Percentiles rank a stretch among this genome's conserved stretches.
phyloP scores from a whole-genome alignment of 306 rosid genomes.

The Canavalia gladiata region DNA sequence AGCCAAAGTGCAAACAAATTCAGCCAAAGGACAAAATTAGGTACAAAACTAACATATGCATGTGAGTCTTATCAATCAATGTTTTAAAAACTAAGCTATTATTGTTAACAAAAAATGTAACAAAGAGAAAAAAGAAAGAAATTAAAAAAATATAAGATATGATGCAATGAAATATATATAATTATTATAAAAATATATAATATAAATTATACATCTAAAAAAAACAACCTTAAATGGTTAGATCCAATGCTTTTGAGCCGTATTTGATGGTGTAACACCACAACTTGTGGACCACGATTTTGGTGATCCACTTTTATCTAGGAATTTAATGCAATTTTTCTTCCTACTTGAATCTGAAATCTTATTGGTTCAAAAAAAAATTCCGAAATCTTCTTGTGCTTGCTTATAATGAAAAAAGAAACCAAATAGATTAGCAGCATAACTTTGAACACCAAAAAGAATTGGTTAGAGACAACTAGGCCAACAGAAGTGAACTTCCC shows the following conservation, averaged over 20 bases:
- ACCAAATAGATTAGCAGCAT: not conserved
- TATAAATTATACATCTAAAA: too few species aligned
- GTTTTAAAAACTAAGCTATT: not conserved
- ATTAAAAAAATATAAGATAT: too few species aligned
- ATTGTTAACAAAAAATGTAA: not conserved
- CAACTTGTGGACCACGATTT: constrained; percentile 25
- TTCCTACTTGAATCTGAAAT: constrained; percentile 14
- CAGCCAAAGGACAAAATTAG: not conserved
- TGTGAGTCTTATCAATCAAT: constrained; percentile 4
- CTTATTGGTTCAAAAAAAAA: not conserved
- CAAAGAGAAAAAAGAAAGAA: too few species aligned
- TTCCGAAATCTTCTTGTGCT: not conserved
- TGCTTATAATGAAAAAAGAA: constrained; percentile 5
- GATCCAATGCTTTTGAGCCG: not conserved
- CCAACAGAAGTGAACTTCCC: not conserved
- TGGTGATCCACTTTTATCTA: not conserved
- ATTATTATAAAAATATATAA: too few species aligned
- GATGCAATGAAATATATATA: too few species aligned
- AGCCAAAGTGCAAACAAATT: constrained; percentile 22
- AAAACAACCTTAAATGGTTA: not conserved
- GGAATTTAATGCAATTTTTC: constrained; percentile 4
- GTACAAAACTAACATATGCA: not conserved
- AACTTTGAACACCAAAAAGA: not conserved
- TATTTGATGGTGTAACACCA: not conserved
- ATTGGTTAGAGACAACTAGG: not conserved